Evolutionary conservation across 345 rosid genomes (phyloP), one percentile per base, ranked within the genome.

Genomic region (Turnera subulata): DNA sequence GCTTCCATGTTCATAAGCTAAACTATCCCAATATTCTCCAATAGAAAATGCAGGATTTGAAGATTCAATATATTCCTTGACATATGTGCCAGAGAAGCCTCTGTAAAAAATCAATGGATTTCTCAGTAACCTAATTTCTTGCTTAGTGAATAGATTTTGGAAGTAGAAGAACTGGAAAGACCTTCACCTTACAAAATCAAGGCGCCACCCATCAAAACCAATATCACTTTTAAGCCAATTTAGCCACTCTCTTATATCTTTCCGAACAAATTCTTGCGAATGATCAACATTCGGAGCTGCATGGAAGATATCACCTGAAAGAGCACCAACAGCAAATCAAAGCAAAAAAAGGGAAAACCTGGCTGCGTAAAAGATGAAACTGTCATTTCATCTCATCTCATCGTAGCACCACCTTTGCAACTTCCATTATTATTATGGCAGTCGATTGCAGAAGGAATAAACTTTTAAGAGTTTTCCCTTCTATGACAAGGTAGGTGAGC

Each of bases 211-310:
- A 69, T 79, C 78, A 70, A 50, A 79, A 58, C 83, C 76, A 57
- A 75, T 66, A 29, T 72, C 61, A 57, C 51, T 66, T 56, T 73
- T 49, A 40, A 79, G 83, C 83, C 80, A 79, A 55, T 75, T 66
- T 50, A 79, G 53, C 80, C 80, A 79, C 58, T 63, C 74, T 68
- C 69, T 79, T 55, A 79, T 63, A 48, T 79, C 83, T 69, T 32
- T 72, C 20, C 76, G 59, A 25, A 79, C 83, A 63, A 75, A 75
- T 17, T 75, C 78, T 57, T 79, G 83, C 9, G 83, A 75, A 50
- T 79, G 83, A 58, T 79, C 83, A 55, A 79, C 13, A 49, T 79
- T 79, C 52, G 83, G 83, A 22, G 83, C 83, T 11, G 80, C 83
- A 53, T 79, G 83, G 59, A 79, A 79, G 59, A 75, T 66, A 55